Percentiles rank a stretch among this genome's conserved stretches.
Conservation (phyloP, 1,139 yeast genomes). For the Protomyces pachydermus region DNA sequence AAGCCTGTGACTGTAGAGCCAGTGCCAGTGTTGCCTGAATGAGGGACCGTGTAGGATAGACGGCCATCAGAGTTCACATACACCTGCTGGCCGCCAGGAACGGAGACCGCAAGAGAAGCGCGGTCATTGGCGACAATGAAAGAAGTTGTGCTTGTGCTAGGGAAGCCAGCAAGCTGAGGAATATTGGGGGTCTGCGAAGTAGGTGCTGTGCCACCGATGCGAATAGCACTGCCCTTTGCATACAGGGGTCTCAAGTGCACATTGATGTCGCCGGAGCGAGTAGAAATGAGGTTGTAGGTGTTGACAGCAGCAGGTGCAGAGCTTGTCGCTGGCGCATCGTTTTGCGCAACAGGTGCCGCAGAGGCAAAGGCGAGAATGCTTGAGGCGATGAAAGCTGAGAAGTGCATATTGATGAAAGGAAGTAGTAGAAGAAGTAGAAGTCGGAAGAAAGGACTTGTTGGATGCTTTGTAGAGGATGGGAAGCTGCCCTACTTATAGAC, state of each 20-base stretch:
- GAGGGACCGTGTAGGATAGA: conserved; percentile 10
- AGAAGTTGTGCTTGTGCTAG: background rate
- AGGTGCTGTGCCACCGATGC: conserved; percentile 13
- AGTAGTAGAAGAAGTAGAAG: background rate
- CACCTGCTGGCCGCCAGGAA: conserved; percentile 16
- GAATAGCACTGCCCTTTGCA: conserved; percentile 1
- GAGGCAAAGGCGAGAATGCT: background rate
- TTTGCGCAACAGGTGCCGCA: background rate
- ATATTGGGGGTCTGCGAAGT: conserved; percentile 1
- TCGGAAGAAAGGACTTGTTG: too few species aligned
- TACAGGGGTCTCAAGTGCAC: conserved; percentile 4
- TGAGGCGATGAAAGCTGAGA: background rate
- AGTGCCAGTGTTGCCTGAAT: conserved; percentile 7
- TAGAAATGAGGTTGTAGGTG: background rate
- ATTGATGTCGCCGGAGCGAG: conserved; percentile 1
- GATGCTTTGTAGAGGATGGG: too few species aligned
- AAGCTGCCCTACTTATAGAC: background rate
- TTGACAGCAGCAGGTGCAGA: background rate
- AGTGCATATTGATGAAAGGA: background rate
- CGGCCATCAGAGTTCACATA: conserved; percentile 11
- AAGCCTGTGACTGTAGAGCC: conserved; percentile 4
- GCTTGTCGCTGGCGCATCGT: background rate
- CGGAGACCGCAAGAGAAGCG: background rate
- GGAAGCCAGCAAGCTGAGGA: background rate
- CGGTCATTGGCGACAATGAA: background rate